These are phyloP conservation scores for Hygrocybe punicea DNA, from an alignment of 768 basidiomycete genomes.

Conservation along the genomic window DNA sequence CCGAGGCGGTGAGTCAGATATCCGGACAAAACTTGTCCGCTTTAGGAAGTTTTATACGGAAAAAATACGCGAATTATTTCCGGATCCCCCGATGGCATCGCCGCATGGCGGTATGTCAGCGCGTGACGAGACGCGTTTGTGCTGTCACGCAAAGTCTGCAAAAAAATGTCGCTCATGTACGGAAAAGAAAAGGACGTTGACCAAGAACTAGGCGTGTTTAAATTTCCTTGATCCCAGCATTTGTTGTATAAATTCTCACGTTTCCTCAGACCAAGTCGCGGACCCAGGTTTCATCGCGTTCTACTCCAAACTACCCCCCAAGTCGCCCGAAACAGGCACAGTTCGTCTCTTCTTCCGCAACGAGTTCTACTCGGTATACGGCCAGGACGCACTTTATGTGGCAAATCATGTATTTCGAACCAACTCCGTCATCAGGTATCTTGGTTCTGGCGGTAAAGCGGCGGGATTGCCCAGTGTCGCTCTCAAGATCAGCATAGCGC, in stretches of 20 bases:
- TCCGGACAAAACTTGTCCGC: too few relatives aligned
- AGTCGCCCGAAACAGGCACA: slow-evolving; percentile 74
- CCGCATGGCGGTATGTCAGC: too few relatives aligned
- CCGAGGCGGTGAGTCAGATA: too few relatives aligned
- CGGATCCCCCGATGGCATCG: too few relatives aligned
- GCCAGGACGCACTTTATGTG: slow-evolving; percentile 82
- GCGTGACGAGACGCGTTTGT: too few relatives aligned
- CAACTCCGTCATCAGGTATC: slow-evolving; percentile 87
- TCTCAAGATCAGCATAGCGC: slow-evolving; percentile 72
- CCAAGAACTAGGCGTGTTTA: slow-evolving; percentile 11
- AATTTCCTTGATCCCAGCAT: background rate
- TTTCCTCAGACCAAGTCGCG: slow-evolving; percentile 51
- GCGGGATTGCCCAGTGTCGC: slow-evolving; percentile 73
- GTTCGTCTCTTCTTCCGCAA: slow-evolving; percentile 80
- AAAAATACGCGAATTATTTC: too few relatives aligned
- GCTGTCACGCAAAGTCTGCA: too few relatives aligned
- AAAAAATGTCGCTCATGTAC: slow-evolving; percentile 58
- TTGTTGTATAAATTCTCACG: background rate
- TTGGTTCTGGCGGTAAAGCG: slow-evolving; percentile 61
- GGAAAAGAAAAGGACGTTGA: slow-evolving; percentile 59
- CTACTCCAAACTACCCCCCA: slow-evolving; percentile 57
- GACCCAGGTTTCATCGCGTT: slow-evolving; percentile 79
- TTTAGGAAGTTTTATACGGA: too few relatives aligned
- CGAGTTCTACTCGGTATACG: slow-evolving; percentile 87
- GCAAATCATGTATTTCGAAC: slow-evolving; percentile 83